A percentile compares a stretch with the other conserved stretches of the same genome.
Evolutionary conservation across 371 early-diverging fungal genomes (phyloP).

Genomic region (Saksenaea vasiformis): DNA sequence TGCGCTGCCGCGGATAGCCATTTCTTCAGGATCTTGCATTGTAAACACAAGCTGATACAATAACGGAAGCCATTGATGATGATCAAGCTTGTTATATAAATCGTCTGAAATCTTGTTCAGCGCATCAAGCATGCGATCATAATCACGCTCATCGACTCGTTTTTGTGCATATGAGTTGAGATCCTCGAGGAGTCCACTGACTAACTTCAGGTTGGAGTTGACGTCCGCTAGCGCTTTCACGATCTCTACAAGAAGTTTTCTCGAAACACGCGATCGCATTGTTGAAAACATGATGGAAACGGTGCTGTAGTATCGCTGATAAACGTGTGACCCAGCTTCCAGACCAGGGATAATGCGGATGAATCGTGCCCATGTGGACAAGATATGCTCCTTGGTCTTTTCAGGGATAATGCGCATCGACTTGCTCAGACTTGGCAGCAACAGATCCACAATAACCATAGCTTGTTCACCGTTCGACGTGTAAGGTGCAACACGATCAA

Average conservation of each 20-base stretch:
- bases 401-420: constrained; percentile 74
- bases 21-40: constrained; percentile 83
- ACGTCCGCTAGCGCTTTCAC: constrained; percentile 67
- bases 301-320: constrained; percentile 58
- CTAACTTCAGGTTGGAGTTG: constrained; percentile 54
- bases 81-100: constrained; percentile 57
- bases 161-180: constrained; percentile 76
- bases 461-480: constrained; percentile 73
- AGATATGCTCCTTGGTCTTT: constrained; percentile 80
- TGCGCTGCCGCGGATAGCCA: constrained; percentile 85
- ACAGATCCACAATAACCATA: constrained; percentile 68
- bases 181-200: constrained; percentile 63
- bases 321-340: constrained; percentile 39
- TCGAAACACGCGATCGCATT: constrained; percentile 56
- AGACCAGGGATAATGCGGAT: constrained; percentile 58
- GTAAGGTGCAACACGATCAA: constrained; percentile 76
- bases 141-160: constrained; percentile 90
- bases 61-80: constrained; percentile 87
- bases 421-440: constrained; percentile 82
- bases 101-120: constrained; percentile 72
- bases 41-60: constrained; percentile 83
- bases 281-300: constrained; percentile 65
- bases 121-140: constrained; percentile 78
- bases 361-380: constrained; percentile 77
- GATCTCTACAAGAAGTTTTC: constrained; percentile 61